These are phyloP conservation scores for Dorcoceras hygrometricum DNA, from an alignment of 257 asterid genomes.

Conservation along the genomic window DNA sequence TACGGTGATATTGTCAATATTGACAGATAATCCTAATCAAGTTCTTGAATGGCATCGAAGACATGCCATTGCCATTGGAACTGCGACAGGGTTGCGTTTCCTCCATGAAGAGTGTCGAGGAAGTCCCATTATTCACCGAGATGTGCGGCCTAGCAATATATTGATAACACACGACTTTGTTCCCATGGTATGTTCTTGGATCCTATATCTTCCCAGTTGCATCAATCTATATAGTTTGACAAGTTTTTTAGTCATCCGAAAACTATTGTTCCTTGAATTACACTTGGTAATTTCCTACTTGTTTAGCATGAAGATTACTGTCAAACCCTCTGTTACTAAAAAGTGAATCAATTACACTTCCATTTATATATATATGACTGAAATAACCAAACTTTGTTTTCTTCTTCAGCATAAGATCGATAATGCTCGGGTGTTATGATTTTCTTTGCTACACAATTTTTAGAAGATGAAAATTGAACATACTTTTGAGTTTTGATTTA, in stretches of 20 bases:
- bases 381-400: background rate
- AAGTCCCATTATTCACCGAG: constrained; percentile 80
- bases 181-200: constrained; percentile 51
- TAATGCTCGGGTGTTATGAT: background rate
- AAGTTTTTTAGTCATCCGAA: background rate
- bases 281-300: background rate
- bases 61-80: constrained; percentile 66
- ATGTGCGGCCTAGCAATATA: constrained; percentile 74
- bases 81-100: constrained; percentile 76
- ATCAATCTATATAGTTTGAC: background rate
- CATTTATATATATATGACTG: too few relatives aligned
- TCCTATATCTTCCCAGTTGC: background rate
- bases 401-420: background rate
- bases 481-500: constrained; percentile 5
- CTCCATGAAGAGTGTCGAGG: constrained; percentile 88
- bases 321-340: background rate
- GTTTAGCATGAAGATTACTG: background rate
- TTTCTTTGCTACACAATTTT: background rate
- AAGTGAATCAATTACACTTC: background rate
- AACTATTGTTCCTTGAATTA: background rate
- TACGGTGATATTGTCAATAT: background rate
- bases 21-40: constrained; percentile 41
- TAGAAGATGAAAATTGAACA: background rate
- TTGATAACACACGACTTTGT: constrained; percentile 75
- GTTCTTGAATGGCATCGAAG: constrained; percentile 74